Evolutionary conservation across 2,329 filamentous ascomycete genomes (phyloP).

Genomic region (Cadophora luteo-olivacea): DNA sequence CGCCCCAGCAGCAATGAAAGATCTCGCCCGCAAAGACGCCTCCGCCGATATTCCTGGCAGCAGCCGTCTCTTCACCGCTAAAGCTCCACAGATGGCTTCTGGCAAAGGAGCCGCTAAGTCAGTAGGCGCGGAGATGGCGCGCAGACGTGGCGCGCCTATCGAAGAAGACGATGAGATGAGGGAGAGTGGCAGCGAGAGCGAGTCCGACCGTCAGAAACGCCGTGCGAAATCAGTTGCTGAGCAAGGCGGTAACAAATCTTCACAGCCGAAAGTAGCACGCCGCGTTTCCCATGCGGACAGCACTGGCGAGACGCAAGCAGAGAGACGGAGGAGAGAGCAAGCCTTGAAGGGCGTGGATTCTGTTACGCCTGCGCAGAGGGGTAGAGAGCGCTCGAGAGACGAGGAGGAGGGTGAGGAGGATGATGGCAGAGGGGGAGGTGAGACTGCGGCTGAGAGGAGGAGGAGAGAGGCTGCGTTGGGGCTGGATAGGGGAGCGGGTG

Average conservation of each 20-base stretch:
- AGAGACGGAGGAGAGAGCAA: conserved; percentile 69
- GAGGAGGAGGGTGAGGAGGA: conserved; percentile 42
- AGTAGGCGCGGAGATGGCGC: conserved; percentile 35
- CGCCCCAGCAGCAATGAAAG: conserved; percentile 41
- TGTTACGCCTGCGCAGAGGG: conserved; percentile 35
- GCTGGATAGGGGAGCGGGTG: conserved; percentile 19
- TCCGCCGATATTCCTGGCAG: conserved; percentile 35
- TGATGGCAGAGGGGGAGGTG: conserved; percentile 22
- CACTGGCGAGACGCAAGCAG: conserved; percentile 69
- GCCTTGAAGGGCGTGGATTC: conserved; percentile 54
- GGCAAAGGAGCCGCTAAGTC: conserved; percentile 27
- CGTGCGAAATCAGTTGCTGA: conserved; percentile 5
- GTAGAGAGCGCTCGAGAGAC: conserved; percentile 16
- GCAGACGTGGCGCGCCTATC: conserved; percentile 26
- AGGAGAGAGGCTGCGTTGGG: conserved; percentile 78
- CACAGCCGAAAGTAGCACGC: background rate
- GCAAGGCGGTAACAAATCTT: background rate
- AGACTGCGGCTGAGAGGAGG: conserved; percentile 77
- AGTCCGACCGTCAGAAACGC: conserved; percentile 28
- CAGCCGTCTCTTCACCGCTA: conserved; percentile 47
- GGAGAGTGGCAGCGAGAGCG: conserved; percentile 29
- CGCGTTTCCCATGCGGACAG: conserved; percentile 27
- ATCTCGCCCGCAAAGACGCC: conserved; percentile 41
- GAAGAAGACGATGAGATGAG: conserved; percentile 20
- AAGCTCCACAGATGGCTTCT: conserved; percentile 34